Percentiles rank a stretch among this genome's conserved stretches.
Evolutionary conservation across 2,329 filamentous ascomycete species (phyloP).

Genomic region (Didymella glomerata): DNA sequence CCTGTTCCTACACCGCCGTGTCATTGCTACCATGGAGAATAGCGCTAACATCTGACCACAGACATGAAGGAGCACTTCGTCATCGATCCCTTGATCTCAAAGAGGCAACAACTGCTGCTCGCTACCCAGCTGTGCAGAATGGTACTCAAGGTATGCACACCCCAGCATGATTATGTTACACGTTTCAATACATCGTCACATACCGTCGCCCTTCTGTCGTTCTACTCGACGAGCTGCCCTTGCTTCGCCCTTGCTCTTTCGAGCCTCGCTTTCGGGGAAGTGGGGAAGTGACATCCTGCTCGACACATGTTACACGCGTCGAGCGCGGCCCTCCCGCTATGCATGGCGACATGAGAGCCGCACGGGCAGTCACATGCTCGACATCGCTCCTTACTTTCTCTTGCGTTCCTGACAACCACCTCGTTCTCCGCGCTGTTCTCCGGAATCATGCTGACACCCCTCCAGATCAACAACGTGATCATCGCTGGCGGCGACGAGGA

Average conservation of each 20-base stretch:
- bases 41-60: conserved; percentile 49
- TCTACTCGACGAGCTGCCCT: conserved; percentile 18
- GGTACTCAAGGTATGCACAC: conserved; percentile 65
- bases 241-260: conserved; percentile 23
- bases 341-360: conserved; percentile 22
- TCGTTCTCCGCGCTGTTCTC: conserved; percentile 11
- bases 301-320: conserved; percentile 33
- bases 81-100: conserved; percentile 97
- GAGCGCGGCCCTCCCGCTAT: conserved; percentile 22
- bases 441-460: conserved; percentile 25
- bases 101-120: conserved; percentile 94
- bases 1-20: neutral
- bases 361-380: conserved; percentile 12
- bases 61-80: conserved; percentile 99
- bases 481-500: conserved; percentile 87
- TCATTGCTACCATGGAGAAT: conserved; percentile 10
- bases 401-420: conserved; percentile 6
- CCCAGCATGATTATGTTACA: conserved; percentile 7
- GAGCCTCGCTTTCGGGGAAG: conserved; percentile 30
- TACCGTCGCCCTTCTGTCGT: conserved; percentile 16
- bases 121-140: conserved; percentile 98
- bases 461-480: conserved; percentile 86
- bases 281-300: conserved; percentile 23
- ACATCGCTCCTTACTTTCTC: neutral
- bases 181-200: conserved; percentile 34